phyloP scores from a whole-genome alignment of 2,329 filamentous ascomycete genomes.

The Conoideocrella luteorostrata region DNA sequence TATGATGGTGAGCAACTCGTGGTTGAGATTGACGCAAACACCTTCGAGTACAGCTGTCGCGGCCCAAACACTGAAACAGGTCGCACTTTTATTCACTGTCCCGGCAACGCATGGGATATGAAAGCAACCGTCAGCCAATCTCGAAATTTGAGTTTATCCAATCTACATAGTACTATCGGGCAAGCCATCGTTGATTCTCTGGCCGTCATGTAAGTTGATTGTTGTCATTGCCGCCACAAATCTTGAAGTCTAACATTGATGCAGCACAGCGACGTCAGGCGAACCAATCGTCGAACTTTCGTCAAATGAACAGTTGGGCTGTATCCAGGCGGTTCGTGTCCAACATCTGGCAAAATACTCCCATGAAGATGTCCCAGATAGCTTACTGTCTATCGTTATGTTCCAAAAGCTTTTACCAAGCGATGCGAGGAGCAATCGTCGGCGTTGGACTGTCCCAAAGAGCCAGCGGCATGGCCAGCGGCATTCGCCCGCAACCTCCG shows the following conservation, averaged over 20 bases:
- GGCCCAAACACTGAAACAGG: conserved; percentile 15
- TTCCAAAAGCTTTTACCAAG: conserved; percentile 12
- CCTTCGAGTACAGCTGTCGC: conserved; percentile 16
- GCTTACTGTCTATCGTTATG: conserved; percentile 19
- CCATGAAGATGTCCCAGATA: conserved; percentile 5
- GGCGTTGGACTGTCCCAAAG: conserved; percentile 5
- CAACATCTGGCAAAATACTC: conserved; percentile 18
- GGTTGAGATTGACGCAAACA: conserved; percentile 22
- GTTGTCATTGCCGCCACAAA: background rate
- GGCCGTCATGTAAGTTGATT: conserved; percentile 17
- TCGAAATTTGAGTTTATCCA: conserved; percentile 8
- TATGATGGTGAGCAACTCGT: conserved; percentile 9
- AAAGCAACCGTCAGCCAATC: conserved; percentile 17
- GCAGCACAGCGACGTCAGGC: conserved; percentile 12
- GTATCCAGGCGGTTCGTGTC: conserved; percentile 15
- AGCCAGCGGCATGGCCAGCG: background rate
- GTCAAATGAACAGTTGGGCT: conserved; percentile 1
- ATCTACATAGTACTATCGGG: conserved; percentile 14
- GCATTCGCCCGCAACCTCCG: no score
- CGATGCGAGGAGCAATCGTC: conserved; percentile 1
- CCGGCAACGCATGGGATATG: conserved; percentile 25
- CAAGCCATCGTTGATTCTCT: conserved; percentile 17
- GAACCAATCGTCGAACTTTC: conserved; percentile 14
- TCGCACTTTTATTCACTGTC: conserved; percentile 23
- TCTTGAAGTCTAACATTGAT: background rate